A percentile compares a stretch with the other conserved stretches of the same genome.
phyloP scores from a whole-genome alignment of 2,329 filamentous ascomycete genomes.

The Myriosclerotinia scirpicola region DNA sequence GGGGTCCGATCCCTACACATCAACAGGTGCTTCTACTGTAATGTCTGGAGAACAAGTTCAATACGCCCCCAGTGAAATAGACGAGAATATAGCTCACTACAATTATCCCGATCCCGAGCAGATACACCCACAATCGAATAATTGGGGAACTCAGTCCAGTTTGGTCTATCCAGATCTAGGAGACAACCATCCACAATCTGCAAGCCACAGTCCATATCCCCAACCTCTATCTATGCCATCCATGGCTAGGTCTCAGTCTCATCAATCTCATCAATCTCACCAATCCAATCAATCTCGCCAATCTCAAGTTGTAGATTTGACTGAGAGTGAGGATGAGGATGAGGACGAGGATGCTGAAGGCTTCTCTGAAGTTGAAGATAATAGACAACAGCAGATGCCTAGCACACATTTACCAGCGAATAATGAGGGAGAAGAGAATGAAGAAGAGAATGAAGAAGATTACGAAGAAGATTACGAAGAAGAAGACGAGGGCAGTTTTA shows the following conservation, averaged over 20 bases:
- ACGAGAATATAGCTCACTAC: not conserved
- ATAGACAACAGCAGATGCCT: conserved; percentile 33
- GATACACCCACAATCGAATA: conserved; percentile 13
- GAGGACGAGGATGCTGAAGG: conserved; percentile 27
- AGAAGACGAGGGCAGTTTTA: not conserved
- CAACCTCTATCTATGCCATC: conserved; percentile 25
- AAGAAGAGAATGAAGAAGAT: not conserved
- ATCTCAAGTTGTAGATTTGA: conserved; percentile 35
- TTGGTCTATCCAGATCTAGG: conserved; percentile 31
- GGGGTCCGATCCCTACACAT: not conserved
- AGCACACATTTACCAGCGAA: not conserved
- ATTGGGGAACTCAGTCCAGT: conserved; percentile 14
- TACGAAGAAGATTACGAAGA: not conserved
- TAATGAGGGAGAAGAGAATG: not conserved
- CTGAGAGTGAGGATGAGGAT: conserved; percentile 33
- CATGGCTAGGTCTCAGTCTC: conserved; percentile 33
- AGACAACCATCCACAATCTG: conserved; percentile 14
- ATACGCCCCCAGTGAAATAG: not conserved
- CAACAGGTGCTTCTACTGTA: not conserved
- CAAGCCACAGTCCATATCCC: conserved; percentile 13
- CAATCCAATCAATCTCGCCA: not conserved
- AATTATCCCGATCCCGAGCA: conserved; percentile 25
- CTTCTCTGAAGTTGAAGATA: conserved; percentile 25
- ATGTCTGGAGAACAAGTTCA: not conserved
- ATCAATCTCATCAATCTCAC: conserved; percentile 23